A percentile compares a stretch with the other conserved stretches of the same genome.
These are phyloP conservation scores for Leccinum pachyderme DNA, from an alignment of 1,284 basidiomycete genomes.

Conservation along the genomic window DNA sequence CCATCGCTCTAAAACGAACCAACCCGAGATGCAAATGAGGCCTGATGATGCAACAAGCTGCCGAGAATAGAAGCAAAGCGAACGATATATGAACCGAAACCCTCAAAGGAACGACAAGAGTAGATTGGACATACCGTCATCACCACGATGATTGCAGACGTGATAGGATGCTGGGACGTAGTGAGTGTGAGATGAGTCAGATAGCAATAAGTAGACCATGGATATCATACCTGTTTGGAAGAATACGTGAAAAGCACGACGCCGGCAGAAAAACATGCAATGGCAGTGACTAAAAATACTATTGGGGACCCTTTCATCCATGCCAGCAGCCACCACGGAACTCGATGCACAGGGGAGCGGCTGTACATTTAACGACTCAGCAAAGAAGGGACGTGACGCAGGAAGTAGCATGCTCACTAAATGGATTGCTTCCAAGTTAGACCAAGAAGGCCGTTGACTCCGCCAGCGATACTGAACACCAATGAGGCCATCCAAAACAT, in stretches of 20 bases:
- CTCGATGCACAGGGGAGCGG: conserved; percentile 52
- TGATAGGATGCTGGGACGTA: conserved; percentile 47
- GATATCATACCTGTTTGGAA: conserved; percentile 40
- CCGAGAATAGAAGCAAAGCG: background rate
- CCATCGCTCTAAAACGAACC: conserved; percentile 76
- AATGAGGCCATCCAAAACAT: conserved; percentile 60
- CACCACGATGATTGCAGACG: conserved; percentile 65
- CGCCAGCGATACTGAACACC: conserved; percentile 58
- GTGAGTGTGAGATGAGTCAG: background rate
- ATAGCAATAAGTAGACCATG: background rate
- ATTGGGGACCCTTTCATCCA: conserved; percentile 61
- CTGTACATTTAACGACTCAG: conserved; percentile 26
- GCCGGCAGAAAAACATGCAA: conserved; percentile 55
- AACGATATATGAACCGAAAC: background rate
- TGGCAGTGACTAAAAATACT: conserved; percentile 55
- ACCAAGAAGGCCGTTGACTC: conserved; percentile 57
- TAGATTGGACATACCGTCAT: conserved; percentile 48
- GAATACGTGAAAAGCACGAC: conserved; percentile 53
- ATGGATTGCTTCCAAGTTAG: conserved; percentile 60
- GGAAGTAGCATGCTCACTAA: conserved; percentile 40
- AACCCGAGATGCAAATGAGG: conserved; percentile 72
- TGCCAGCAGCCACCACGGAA: conserved; percentile 48
- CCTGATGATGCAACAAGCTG: conserved; percentile 62
- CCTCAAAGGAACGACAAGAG: background rate
- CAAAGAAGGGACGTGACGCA: background rate